Percentiles rank a stretch among this genome's conserved stretches.
These are phyloP conservation scores for Cryptococcus neoformans DNA, from an alignment of 1,284 basidiomycete species.

Conservation along the genomic window DNA sequence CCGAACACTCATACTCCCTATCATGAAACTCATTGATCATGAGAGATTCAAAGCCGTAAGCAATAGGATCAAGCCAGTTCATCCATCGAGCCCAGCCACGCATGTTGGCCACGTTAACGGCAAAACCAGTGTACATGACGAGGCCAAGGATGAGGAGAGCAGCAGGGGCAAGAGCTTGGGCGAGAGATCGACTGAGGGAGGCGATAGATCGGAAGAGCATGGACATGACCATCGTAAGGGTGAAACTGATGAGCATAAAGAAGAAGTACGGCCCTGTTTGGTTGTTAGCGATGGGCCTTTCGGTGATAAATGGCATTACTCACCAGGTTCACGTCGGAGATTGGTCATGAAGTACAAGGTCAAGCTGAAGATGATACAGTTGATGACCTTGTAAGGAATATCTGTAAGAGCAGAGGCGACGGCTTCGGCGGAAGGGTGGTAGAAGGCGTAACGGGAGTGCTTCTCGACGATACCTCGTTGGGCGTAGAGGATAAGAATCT, in stretches of 20 bases:
- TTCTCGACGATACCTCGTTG: conserved; percentile 52
- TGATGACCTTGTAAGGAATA: conserved; percentile 51
- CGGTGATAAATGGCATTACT: neutral
- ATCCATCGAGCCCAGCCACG: conserved; percentile 53
- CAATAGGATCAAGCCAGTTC: conserved; percentile 52
- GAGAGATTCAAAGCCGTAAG: conserved; percentile 49
- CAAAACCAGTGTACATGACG: conserved; percentile 47
- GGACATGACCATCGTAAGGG: conserved; percentile 49
- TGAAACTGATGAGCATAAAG: conserved; percentile 11
- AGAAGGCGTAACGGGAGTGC: conserved; percentile 51
- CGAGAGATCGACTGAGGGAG: conserved; percentile 6
- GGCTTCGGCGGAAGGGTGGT: conserved; percentile 51
- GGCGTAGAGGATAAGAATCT: conserved; percentile 51
- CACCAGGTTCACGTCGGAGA: conserved; percentile 42
- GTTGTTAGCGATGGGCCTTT: neutral
- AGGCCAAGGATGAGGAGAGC: conserved; percentile 49
- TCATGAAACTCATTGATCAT: conserved; percentile 54
- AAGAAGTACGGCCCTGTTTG: conserved; percentile 3
- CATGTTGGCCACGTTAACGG: conserved; percentile 48
- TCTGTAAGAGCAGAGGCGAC: conserved; percentile 51
- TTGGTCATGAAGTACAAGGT: conserved; percentile 50
- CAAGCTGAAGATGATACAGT: conserved; percentile 44
- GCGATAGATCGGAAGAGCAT: conserved; percentile 46
- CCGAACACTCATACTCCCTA: conserved; percentile 42
- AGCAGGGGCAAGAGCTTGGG: conserved; percentile 51